Evolutionary conservation across 2,329 filamentous ascomycete species (phyloP).

Genomic region (Aureobasidium sp.): DNA sequence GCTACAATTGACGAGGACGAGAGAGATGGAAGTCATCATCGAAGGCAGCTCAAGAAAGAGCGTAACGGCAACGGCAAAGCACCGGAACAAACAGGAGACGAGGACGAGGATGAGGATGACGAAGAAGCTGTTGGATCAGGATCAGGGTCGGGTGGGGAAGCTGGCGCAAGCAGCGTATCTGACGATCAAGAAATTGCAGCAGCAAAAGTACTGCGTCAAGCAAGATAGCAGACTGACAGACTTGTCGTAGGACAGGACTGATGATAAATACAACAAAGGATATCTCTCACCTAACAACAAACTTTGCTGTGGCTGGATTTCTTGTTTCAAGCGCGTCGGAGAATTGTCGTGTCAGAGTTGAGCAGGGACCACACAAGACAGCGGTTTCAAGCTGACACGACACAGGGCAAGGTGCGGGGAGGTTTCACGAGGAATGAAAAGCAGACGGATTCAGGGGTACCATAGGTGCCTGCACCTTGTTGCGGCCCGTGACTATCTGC

Average conservation of each 20-base stretch:
- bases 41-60: neutral
- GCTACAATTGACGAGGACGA: neutral
- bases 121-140: neutral
- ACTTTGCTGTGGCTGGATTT: neutral
- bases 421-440: slow-evolving; percentile 1
- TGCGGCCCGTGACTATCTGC: slow-evolving; percentile 11
- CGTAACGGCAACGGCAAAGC: neutral
- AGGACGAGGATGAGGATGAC: neutral
- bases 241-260: no score
- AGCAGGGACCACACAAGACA: neutral
- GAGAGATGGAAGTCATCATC: neutral
- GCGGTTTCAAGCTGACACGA: slow-evolving; percentile 2
- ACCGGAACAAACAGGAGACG: neutral
- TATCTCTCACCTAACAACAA: no score
- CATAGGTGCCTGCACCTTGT: neutral
- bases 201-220: neutral
- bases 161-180: neutral
- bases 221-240: neutral
- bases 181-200: slow-evolving; percentile 1
- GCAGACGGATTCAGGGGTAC: slow-evolving; percentile 9
- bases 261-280: neutral
- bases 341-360: neutral
- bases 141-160: slow-evolving; percentile 5
- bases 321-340: slow-evolving; percentile 4
- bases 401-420: neutral